Conservation (phyloP, 2,329 filamentous ascomycete species). For the Colletotrichum melonis region DNA sequence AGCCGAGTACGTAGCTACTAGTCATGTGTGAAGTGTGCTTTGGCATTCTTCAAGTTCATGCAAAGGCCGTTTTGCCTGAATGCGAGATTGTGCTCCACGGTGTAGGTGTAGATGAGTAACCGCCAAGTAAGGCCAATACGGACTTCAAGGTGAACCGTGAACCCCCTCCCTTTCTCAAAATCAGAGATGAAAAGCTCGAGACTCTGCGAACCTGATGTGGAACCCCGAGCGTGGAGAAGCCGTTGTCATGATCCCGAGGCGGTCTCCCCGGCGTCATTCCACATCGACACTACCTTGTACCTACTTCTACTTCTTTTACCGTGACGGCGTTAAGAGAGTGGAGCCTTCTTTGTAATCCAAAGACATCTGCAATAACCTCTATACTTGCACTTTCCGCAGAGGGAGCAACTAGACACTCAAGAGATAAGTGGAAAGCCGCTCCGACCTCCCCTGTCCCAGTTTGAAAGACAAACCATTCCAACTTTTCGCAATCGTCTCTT, state of each 20-base stretch:
- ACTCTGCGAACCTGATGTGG: background rate
- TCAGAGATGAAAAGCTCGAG: background rate
- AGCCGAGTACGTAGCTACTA: background rate
- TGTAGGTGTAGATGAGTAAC: background rate
- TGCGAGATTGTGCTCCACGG: background rate
- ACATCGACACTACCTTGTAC: too few relatives aligned
- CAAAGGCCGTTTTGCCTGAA: background rate
- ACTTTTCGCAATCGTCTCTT: conserved; percentile 3
- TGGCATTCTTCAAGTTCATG: background rate
- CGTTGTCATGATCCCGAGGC: background rate
- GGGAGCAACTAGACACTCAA: background rate
- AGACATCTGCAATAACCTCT: background rate
- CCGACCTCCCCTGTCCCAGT: conserved; percentile 27
- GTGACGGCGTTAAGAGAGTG: background rate
- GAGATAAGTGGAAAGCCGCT: conserved; percentile 24
- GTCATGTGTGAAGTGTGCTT: background rate
- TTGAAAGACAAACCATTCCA: conserved; percentile 21
- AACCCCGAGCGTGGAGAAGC: background rate
- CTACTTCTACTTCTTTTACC: too few relatives aligned
- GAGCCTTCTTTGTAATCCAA: background rate
- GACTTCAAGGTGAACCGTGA: background rate
- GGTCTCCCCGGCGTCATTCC: background rate
- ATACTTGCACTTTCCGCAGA: background rate
- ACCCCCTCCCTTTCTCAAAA: background rate
- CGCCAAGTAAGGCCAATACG: background rate